Base-by-base conservation (phyloP, 148 eudicot genomes). In the Rhododendron mucronatum region DNA sequence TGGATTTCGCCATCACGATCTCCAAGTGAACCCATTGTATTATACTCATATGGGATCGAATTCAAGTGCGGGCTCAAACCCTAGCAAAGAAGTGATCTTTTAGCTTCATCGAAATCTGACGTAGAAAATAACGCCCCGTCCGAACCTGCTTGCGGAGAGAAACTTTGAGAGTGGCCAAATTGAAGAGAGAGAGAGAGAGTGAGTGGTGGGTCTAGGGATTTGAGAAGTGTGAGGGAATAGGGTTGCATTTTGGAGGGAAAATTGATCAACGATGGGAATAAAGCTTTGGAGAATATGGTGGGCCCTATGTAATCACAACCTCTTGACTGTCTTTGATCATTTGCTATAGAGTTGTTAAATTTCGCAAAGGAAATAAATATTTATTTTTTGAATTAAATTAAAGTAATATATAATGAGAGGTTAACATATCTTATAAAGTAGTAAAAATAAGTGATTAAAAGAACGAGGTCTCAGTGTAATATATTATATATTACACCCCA, bases 21-120 rank as follows among this genome's bases (percentile, higher is more conserved):
- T 75, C 79, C 79, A 7, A 75, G 79, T 8, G 79, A 75, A 35
- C 79, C 79, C 79, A 75, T 35, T 75, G 61, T 55, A 5, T 75
- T 71, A 20, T 7, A 71, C 14, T 13, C 37, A 71, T 37, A 6
- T 33, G 78, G 6, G 45, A 75, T 75, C 10, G 39, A 37, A 75
- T 37, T 37, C 79, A 37, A 14, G 7, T 75, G 23, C 23, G 4
- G 37, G 41, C 44, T 75, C 79, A 18, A 75, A 75, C 79, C 79
- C 79, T 37, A 75, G 12, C 45, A 37, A 75, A 75, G 23, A 75
- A 75, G 23, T 47, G 47, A 75, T 75, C 79, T 75, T 75, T 37
- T 28, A 26, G 9, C 13, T 15, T 16, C 20, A 75, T 37, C 47
- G 7, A 35, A 75, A 18, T 75, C 45, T 30, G 78, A 77, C 50